A percentile compares a stretch with the other conserved stretches of the same genome.
Evolutionary conservation across 148 eudicot genomes (phyloP).

Genomic region (Chenopodium suecicum): DNA sequence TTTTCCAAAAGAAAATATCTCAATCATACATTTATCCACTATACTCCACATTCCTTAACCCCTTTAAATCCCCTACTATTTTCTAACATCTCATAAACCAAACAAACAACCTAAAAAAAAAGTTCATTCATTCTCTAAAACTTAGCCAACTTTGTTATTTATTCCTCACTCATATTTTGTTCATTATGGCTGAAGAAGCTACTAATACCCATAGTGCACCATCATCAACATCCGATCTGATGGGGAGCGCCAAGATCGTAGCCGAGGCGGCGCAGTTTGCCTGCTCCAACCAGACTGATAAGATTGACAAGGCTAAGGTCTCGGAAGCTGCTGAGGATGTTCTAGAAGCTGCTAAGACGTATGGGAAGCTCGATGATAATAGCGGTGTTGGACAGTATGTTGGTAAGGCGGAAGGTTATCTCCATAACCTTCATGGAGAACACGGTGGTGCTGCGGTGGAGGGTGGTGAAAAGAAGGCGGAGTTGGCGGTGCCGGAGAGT

Average conservation of each 20-base stretch:
- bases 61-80: neutral
- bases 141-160: no score
- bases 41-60: neutral
- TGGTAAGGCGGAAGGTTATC: conserved; percentile 51
- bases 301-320: conserved; percentile 44
- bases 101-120: no score
- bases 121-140: no score
- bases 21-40: conserved; percentile 14
- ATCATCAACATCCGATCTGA: conserved; percentile 31
- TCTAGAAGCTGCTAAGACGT: conserved; percentile 39
- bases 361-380: conserved; percentile 43
- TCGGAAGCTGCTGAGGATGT: conserved; percentile 55
- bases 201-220: conserved; percentile 17
- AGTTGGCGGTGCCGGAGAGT: neutral
- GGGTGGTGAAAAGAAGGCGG: neutral
- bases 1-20: neutral
- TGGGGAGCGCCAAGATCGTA: conserved; percentile 46
- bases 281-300: conserved; percentile 10
- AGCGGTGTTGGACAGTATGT: conserved; percentile 38
- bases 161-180: no score
- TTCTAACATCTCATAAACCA: neutral
- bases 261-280: conserved; percentile 49
- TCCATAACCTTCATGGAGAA: conserved; percentile 30
- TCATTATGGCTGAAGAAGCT: conserved; percentile 19
- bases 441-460: neutral